phyloP scores from a whole-genome alignment of 2,329 filamentous ascomycete species.

The Trichoderma lentiforme region DNA sequence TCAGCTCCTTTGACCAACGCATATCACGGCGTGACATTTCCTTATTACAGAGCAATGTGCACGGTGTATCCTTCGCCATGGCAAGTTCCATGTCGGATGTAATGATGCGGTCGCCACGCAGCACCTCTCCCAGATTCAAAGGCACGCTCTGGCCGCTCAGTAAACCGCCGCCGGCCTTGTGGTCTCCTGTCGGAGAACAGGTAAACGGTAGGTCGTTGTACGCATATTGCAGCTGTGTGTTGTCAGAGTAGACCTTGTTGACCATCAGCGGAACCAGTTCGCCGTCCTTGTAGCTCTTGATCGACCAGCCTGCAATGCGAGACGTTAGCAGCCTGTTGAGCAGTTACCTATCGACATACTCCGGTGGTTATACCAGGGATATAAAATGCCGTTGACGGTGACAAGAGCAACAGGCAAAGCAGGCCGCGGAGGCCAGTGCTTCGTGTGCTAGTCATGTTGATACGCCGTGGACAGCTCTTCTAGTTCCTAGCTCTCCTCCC shows the following conservation, averaged over 20 bases:
- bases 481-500: neutral
- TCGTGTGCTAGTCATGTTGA: constrained; percentile 22
- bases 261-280: constrained; percentile 81
- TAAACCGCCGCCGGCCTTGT: constrained; percentile 62
- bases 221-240: constrained; percentile 86
- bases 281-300: constrained; percentile 72
- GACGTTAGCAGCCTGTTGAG: constrained; percentile 12
- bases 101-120: constrained; percentile 81
- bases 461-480: neutral
- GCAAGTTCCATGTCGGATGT: constrained; percentile 78
- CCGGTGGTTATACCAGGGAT: constrained; percentile 66
- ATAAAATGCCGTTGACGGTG: constrained; percentile 65
- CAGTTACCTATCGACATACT: constrained; percentile 7
- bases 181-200: constrained; percentile 70
- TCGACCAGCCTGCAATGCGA: constrained; percentile 63
- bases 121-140: constrained; percentile 81
- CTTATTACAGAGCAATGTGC: constrained; percentile 67
- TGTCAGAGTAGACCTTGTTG: constrained; percentile 89
- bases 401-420: constrained; percentile 42
- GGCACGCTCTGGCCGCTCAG: constrained; percentile 74
- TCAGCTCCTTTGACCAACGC: constrained; percentile 65
- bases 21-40: constrained; percentile 63
- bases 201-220: constrained; percentile 87
- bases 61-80: constrained; percentile 73
- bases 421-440: constrained; percentile 37